Evolutionary conservation across 192 early-diverging fungal genomes (phyloP), one percentile per base, ranked within the genome.

Genomic region (Backusella parvicylindrica): DNA sequence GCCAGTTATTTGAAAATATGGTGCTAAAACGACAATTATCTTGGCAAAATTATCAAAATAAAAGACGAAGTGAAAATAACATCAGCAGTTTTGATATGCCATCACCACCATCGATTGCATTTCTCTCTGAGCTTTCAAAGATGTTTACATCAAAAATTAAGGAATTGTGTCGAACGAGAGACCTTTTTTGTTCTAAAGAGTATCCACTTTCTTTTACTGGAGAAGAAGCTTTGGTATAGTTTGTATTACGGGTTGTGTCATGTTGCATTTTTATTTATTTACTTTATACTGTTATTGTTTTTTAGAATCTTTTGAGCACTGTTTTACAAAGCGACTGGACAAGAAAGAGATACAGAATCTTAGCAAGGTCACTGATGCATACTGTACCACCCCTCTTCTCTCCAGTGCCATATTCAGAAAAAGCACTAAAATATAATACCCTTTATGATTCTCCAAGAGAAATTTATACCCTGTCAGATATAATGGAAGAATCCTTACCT

Each of bases 161-260:
- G 15, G 50, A 18, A 0, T 31, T 78, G 6, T 35, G 31, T 43
- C 15, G 53, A 6, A 38, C 37, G 11, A 69, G 81, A 31, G 64
- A 73, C 12, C 47, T 79, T 0, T 78, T 79, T 70, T 82, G 77
- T 41, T 32, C 77, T 2, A 71, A 64, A 2, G 77, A 76, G 47
- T 82, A 79, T 63, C 77, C 81, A 26, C n/a, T 49, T 15, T 79
- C 77, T 73, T 82, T 82, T 53, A 76, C 74, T 41, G 81, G 81
- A 40, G 64, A 73, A 37, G 81, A 82, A 67, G 81, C 81, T 64
- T 36, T 82, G 70, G 81, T 82, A 73, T 18, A 75, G 9, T 60
- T 28, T 50, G 9, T 60, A 28, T 60, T 60, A 60, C 23, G 15
- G 40, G 56, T 23, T 75, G 53, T 60, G 12, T 26, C 53, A 60